Conservation (phyloP, 768 basidiomycete genomes). For the Boletus subcaerulescens region DNA sequence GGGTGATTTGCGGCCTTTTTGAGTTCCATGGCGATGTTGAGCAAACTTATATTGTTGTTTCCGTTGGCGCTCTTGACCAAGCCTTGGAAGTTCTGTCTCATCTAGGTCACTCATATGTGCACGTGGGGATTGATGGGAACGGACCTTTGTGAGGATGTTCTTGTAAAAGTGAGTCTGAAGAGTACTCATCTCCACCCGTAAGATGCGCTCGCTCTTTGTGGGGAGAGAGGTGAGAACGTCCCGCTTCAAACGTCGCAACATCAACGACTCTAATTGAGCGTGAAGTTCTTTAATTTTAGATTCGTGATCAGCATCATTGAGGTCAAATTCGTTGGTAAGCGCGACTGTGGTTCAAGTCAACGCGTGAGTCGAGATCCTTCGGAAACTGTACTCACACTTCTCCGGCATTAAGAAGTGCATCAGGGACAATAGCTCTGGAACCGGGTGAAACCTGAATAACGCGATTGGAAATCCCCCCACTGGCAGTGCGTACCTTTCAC, state of each 20-base stretch:
- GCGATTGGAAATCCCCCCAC: neutral
- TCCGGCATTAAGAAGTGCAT: constrained; percentile 99
- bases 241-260: constrained; percentile 92
- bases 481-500: constrained; percentile 73
- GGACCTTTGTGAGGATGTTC: constrained; percentile 91
- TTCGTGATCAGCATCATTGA: constrained; percentile 91
- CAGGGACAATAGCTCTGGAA: constrained; percentile 82
- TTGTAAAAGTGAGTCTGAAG: constrained; percentile 99
- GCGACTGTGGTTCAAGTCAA: constrained; percentile 54
- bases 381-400: constrained; percentile 60
- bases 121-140: constrained; percentile 6
- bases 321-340: constrained; percentile 92
- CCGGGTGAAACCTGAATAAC: constrained; percentile 9
- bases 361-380: neutral
- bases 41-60: constrained; percentile 87
- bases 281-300: constrained; percentile 95
- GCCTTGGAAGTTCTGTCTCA: constrained; percentile 81
- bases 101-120: constrained; percentile 2
- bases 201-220: constrained; percentile 96
- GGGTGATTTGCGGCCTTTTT: constrained; percentile 99
- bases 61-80: constrained; percentile 87
- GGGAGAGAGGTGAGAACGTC: constrained; percentile 96
- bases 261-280: constrained; percentile 85
- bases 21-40: constrained; percentile 99
- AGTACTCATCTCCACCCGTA: constrained; percentile 95